Evolutionary conservation across 2,329 filamentous ascomycete genomes (phyloP).

Genomic region (Teratosphaeria pseudoeucalypti): DNA sequence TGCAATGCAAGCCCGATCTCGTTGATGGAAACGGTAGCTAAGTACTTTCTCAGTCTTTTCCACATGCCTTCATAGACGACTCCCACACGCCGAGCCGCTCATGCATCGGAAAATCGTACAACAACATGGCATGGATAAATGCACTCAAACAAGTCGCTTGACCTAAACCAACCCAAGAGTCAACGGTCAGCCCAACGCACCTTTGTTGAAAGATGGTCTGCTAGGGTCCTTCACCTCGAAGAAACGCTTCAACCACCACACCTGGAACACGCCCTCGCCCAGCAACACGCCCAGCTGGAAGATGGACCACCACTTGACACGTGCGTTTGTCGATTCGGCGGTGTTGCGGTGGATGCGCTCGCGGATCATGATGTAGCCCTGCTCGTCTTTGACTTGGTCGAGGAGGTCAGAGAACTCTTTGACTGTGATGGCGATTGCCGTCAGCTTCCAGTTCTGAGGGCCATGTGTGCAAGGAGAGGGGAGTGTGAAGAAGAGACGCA

Average conservation of each 20-base stretch:
- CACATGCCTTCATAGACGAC: no score
- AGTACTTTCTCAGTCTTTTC: no score
- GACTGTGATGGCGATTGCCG: constrained; percentile 42
- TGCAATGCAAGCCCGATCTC: no score
- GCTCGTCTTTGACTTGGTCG: constrained; percentile 91
- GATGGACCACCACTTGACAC: constrained; percentile 99
- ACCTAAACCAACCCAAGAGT: constrained; percentile 20
- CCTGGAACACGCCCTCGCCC: constrained; percentile 91
- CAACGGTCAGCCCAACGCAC: constrained; percentile 19
- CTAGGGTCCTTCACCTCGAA: constrained; percentile 23
- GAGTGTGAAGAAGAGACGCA: constrained; percentile 28
- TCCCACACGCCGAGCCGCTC: neutral
- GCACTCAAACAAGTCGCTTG: constrained; percentile 26
- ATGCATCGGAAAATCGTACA: neutral
- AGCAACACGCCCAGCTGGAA: constrained; percentile 86
- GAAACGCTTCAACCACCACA: constrained; percentile 98
- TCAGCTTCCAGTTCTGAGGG: neutral
- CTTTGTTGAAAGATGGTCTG: constrained; percentile 18
- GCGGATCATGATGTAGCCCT: constrained; percentile 89
- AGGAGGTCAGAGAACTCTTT: constrained; percentile 75
- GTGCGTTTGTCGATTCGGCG: constrained; percentile 91
- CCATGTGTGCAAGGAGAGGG: neutral
- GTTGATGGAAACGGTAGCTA: no score
- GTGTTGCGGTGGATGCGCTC: constrained; percentile 97
- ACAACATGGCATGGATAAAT: neutral